Percentiles rank a stretch among this genome's conserved stretches.
These are phyloP conservation scores for Eimeria praecox DNA, from an alignment of 169 alveolate genomes.

Conservation along the genomic window DNA sequence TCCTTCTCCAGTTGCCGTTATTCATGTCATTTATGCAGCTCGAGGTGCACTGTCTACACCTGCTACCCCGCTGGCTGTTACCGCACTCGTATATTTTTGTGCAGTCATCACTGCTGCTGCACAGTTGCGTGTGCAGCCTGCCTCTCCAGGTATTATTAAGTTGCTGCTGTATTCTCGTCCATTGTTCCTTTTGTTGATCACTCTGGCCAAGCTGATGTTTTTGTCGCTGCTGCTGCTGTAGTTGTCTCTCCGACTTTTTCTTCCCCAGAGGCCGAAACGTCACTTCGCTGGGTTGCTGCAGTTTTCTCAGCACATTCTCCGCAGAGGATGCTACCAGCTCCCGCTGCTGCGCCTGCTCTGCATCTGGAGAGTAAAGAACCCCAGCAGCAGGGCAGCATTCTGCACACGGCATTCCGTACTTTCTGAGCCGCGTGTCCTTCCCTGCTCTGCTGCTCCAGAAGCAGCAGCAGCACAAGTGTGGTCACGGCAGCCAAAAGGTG, in stretches of 20 bases:
- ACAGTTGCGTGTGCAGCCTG: neutral
- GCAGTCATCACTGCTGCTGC: neutral
- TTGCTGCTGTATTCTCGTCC: neutral
- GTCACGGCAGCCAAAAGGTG: neutral
- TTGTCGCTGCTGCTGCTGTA: neutral
- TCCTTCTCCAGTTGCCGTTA: neutral
- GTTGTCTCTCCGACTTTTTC: neutral
- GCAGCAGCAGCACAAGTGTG: slow-evolving; percentile 3
- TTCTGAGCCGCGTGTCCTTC: neutral
- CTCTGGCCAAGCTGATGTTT: neutral
- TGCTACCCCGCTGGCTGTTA: neutral
- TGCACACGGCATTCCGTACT: slow-evolving; percentile 69
- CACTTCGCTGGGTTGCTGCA: neutral
- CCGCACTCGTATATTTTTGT: neutral
- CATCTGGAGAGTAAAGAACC: neutral
- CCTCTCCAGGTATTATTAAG: neutral
- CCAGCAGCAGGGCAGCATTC: slow-evolving; percentile 50
- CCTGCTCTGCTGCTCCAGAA: neutral
- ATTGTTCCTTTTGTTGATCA: neutral
- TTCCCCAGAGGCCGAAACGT: neutral
- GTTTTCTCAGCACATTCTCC: neutral
- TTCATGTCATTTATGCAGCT: neutral
- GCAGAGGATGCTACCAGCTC: neutral
- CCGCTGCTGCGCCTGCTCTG: neutral
- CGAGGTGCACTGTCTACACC: neutral